Evolutionary conservation across 2,329 filamentous ascomycete species (phyloP), one percentile per base, ranked within the genome.

Genomic region (Sporothrix sp.): DNA sequence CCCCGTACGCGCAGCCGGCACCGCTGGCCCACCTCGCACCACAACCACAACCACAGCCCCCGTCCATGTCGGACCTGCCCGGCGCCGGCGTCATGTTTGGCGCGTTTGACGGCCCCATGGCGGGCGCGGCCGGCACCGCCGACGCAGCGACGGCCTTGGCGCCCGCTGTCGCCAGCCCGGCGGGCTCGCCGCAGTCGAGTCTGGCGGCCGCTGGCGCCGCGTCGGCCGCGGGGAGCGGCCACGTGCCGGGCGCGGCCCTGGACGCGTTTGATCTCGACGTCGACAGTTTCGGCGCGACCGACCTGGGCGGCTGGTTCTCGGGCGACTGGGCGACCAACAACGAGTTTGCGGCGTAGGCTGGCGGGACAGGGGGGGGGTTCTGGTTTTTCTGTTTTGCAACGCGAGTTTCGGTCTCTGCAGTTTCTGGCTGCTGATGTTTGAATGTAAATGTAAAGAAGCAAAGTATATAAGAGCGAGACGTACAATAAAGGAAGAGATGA

Each of bases 241-340:
- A 27, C 6, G 44, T 20, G 27, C 45, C 35, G 27, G 21, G 21
- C 2, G 32, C 27, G 21, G 57, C 63, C 0, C 53, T 65, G 7
- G 62, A 66, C 35, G 64, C 60, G 4, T 58, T 66, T 42, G 62
- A 65, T 43, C 62, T 66, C 23, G 63, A 63, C 14, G 48, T 61
- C 10, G 61, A 63, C 16, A 54, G 49, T 11, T 59, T 62, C 20
- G 60, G 57, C 35, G 14, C 46, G 36, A 44, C 57, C 30, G 52
- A 56, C 7, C 21, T 56, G 7, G 43, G 48, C 32, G 46, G 37
- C 27, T 58, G 58, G 36, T 58, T 63, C 27, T 57, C 60, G 38
- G 56, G 54, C 27, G 61, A 60, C 40, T 63, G 61, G 63, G 46
- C 58, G 7, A 54, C 56, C 20, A 42, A 35, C 49, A 47, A 28